phyloP scores from a whole-genome alignment of 768 basidiomycete species.

The Trametopsis cervina region DNA sequence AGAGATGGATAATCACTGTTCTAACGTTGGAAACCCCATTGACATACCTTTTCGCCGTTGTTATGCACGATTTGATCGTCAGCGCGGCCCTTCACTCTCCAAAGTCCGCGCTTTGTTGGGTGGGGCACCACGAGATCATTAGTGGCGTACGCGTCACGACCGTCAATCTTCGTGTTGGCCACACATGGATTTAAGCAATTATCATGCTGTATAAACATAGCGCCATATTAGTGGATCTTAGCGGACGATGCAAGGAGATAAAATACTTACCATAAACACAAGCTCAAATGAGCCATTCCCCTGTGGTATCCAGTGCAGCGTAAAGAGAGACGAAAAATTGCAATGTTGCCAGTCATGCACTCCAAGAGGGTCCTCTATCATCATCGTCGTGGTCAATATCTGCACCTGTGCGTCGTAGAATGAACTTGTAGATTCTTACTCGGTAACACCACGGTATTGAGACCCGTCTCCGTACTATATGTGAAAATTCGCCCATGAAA shows the following conservation, averaged over 20 bases:
- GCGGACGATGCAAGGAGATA: no score
- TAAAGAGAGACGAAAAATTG: conserved; percentile 11
- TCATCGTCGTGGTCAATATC: no score
- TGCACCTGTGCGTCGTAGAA: no score
- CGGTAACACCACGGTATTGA: conserved; percentile 7
- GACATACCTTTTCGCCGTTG: conserved; percentile 24
- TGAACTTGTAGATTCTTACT: no score
- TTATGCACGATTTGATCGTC: conserved; percentile 39
- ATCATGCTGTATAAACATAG: no score
- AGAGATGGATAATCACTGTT: background rate
- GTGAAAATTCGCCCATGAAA: no score
- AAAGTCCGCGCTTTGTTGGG: conserved; percentile 29
- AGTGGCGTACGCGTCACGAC: conserved; percentile 29
- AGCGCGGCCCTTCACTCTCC: conserved; percentile 33
- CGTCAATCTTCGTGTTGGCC: conserved; percentile 27
- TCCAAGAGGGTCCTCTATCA: no score
- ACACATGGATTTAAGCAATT: conserved; percentile 16
- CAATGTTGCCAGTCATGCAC: conserved; percentile 22
- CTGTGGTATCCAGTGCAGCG: conserved; percentile 13
- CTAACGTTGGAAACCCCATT: background rate
- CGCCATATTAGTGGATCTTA: no score
- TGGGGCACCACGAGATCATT: conserved; percentile 35
- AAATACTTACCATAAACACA: conserved; percentile 17
- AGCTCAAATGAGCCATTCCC: conserved; percentile 19
- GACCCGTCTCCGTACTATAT: conserved; percentile 10